phyloP scores from a whole-genome alignment of 805 yeast genomes.

The Wickerhamomyces strasburgensis region DNA sequence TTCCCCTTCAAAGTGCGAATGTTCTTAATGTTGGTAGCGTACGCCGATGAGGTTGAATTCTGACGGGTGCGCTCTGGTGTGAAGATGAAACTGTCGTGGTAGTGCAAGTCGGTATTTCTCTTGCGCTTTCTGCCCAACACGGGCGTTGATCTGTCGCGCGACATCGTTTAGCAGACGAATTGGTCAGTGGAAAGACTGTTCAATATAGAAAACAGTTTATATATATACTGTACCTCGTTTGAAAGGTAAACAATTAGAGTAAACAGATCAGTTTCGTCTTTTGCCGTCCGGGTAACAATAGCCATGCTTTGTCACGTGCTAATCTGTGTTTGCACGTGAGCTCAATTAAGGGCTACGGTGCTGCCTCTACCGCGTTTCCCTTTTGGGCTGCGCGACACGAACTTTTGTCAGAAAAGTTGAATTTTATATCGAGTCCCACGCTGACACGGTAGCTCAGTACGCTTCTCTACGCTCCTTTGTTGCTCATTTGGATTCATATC shows the following conservation, averaged over 20 bases:
- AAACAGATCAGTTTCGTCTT: too few species aligned
- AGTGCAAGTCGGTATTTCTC: slow-evolving; percentile 4
- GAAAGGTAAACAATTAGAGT: too few species aligned
- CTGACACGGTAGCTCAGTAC: too few species aligned
- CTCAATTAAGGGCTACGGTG: background rate
- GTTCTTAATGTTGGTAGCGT: background rate
- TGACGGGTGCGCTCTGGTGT: background rate
- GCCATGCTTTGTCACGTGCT: background rate
- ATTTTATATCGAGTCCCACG: too few species aligned
- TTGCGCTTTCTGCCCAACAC: slow-evolving; percentile 12
- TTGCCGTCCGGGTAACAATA: too few species aligned
- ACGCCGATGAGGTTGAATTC: background rate
- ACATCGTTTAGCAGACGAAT: slow-evolving; percentile 1
- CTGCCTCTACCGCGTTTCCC: too few species aligned
- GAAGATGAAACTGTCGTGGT: background rate
- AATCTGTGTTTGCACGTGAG: background rate
- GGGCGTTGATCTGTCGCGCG: slow-evolving; percentile 6
- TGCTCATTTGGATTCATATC: too few species aligned
- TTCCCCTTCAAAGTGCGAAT: background rate
- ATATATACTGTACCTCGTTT: too few species aligned
- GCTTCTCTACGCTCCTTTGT: too few species aligned
- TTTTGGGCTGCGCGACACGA: background rate
- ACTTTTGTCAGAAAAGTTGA: too few species aligned
- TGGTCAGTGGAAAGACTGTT: too few species aligned
- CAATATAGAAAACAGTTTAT: too few species aligned